Base-by-base conservation (phyloP, 2,329 filamentous ascomycete species). In the Aspergillus intermedius region DNA sequence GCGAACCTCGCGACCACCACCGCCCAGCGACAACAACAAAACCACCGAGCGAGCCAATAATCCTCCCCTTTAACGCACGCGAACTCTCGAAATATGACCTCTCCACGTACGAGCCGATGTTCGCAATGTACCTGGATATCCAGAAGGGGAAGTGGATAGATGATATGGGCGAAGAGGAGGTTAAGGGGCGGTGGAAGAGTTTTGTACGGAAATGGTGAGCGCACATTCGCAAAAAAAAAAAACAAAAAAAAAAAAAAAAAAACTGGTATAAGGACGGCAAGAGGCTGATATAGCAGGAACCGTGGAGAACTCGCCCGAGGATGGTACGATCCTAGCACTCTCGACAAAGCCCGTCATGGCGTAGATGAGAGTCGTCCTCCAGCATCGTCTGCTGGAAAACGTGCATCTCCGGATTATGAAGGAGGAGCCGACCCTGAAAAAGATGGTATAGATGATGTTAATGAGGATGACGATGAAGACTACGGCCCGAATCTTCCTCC, bases 121-220 rank as follows among this genome's bases (percentile, higher is more conserved):
- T 96, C 54, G 87, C 84, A 13, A 81, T 87, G 43, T 97, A 96
- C 60, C 77, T 97, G 22, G 87, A 91, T 58, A 80, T 95, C 30
- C 91, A 97, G 68, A 96, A 96, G 71, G 77, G 82, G 35, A 77
- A 87, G 37, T 72, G 84, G 46, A 72, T 94, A 1, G 76, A 83
- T 15, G 77, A 80, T 8, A 74, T 97, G 56, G 79, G 82, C 48
- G 84, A 88, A 54, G 78, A 80, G n/a, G 91, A 96, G 65, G 70
- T 83, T 1, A 85, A 78, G 55, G 90, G 91, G 1, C 76, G 91
- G 48, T 98, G 91, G 90, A 95, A 95, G 77, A 91, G 89, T 65
- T 98, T 97, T 61, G 67, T 91, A 10, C 77, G 80, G 3, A 91
- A 90, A 75, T 98, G 93, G 91, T 86, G 77, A 69, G 74, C 21